Conservation (phyloP, 306 rosid species). For the Fragaria nilgerrensis region DNA sequence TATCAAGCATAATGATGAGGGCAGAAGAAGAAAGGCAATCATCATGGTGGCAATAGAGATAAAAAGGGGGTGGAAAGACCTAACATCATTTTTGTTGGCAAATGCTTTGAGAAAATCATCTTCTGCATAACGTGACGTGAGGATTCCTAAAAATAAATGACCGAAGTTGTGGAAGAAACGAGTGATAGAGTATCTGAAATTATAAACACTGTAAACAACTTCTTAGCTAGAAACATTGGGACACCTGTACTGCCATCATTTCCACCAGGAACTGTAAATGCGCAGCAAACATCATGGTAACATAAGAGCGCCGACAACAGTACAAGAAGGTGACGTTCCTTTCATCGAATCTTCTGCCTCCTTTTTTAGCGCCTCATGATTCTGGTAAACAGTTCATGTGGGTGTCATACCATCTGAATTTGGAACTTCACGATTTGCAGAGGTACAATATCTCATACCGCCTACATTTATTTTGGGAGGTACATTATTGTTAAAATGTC, state of each 20-base stretch:
- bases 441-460: background rate
- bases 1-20: conserved; percentile 26
- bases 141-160: conserved; percentile 30
- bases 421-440: background rate
- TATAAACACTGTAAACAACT: conserved; percentile 17
- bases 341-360: conserved; percentile 50
- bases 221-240: background rate
- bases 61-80: conserved; percentile 42
- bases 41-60: conserved; percentile 48
- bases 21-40: conserved; percentile 40
- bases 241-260: background rate
- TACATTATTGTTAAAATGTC: background rate
- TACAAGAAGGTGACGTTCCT: conserved; percentile 40
- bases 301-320: conserved; percentile 46
- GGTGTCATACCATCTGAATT: conserved; percentile 23
- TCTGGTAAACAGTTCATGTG: conserved; percentile 32
- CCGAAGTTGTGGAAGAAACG: conserved; percentile 30
- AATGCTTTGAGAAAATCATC: conserved; percentile 26
- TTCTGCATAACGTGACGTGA: conserved; percentile 45
- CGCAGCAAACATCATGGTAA: conserved; percentile 50
- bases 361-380: conserved; percentile 22
- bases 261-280: conserved; percentile 48
- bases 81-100: conserved; percentile 37
- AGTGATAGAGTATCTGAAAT: background rate
- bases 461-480: background rate